Percentiles rank a stretch among this genome's conserved stretches.
Evolutionary conservation across 306 rosid genomes (phyloP).

Genomic region (Abrus pulchellus): DNA sequence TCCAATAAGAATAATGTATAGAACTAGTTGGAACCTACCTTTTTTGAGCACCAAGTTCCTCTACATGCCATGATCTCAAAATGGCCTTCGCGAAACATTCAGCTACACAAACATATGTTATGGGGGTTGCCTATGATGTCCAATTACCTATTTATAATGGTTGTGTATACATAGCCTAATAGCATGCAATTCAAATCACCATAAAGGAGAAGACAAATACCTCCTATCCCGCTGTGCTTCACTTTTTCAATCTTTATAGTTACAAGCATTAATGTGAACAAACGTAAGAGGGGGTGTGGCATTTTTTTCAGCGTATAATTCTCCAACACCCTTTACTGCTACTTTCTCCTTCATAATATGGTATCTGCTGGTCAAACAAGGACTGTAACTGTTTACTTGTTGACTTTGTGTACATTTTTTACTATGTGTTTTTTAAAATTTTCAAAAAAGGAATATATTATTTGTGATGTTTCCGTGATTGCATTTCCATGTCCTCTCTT

Average conservation of each 20-base stretch:
- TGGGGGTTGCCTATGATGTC: not conserved
- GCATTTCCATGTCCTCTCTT: conserved; percentile 53
- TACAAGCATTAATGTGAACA: conserved; percentile 31
- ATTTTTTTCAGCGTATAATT: conserved; percentile 34
- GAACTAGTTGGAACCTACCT: conserved; percentile 31
- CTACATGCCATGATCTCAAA: not conserved
- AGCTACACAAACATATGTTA: not conserved
- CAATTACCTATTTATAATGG: not conserved
- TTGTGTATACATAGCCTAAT: not conserved
- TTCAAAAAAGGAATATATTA: conserved; percentile 1
- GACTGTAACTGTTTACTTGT: conserved; percentile 56
- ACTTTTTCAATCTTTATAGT: conserved; percentile 24
- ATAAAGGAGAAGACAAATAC: conserved; percentile 34
- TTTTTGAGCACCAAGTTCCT: conserved; percentile 17
- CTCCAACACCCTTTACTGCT: conserved; percentile 37
- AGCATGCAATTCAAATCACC: conserved; percentile 20
- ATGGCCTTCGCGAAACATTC: not conserved
- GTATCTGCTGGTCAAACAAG: conserved; percentile 40
- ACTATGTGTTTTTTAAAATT: not conserved
- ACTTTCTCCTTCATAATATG: conserved; percentile 12
- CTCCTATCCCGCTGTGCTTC: conserved; percentile 18
- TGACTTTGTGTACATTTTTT: conserved; percentile 40
- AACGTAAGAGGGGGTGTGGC: not conserved
- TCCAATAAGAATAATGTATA: not conserved
- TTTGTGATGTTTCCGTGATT: conserved; percentile 56